Conservation (phyloP, 768 basidiomycete genomes). For the Neoboletus brunneissimus region DNA sequence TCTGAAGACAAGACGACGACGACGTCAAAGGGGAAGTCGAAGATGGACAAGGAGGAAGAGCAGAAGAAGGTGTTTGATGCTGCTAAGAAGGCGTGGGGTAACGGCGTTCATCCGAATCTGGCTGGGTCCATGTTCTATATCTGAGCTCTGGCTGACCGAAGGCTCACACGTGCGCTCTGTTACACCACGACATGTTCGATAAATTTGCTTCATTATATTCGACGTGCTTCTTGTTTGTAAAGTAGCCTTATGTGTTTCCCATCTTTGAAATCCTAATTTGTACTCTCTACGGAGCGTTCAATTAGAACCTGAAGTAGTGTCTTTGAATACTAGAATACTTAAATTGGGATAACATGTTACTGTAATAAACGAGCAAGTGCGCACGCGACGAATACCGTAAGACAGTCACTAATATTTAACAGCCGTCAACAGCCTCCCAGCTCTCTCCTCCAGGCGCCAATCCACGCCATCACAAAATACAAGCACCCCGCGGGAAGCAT, state of each 20-base stretch:
- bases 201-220: not conserved
- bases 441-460: slow-evolving; percentile 42
- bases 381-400: not conserved
- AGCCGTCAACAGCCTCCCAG: slow-evolving; percentile 19
- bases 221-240: not conserved
- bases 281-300: not conserved
- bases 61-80: slow-evolving; percentile 17
- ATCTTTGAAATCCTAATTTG: not conserved
- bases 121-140: slow-evolving; percentile 76
- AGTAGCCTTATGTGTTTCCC: not conserved
- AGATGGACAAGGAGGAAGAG: slow-evolving; percentile 31
- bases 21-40: slow-evolving; percentile 34
- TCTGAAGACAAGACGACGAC: slow-evolving; percentile 48
- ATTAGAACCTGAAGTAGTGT: not conserved
- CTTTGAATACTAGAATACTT: not conserved
- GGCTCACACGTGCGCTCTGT: not conserved
- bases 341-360: not conserved
- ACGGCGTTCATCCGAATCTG: slow-evolving; percentile 55
- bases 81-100: slow-evolving; percentile 44
- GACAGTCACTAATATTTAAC: not conserved
- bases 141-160: slow-evolving; percentile 27
- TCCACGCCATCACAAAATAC: slow-evolving; percentile 83
- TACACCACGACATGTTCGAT: not conserved
- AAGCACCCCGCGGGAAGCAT: slow-evolving; percentile 69
- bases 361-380: not conserved